Conservation (phyloP, 2,329 filamentous ascomycete species). For the Achaetomium macrosporum region DNA sequence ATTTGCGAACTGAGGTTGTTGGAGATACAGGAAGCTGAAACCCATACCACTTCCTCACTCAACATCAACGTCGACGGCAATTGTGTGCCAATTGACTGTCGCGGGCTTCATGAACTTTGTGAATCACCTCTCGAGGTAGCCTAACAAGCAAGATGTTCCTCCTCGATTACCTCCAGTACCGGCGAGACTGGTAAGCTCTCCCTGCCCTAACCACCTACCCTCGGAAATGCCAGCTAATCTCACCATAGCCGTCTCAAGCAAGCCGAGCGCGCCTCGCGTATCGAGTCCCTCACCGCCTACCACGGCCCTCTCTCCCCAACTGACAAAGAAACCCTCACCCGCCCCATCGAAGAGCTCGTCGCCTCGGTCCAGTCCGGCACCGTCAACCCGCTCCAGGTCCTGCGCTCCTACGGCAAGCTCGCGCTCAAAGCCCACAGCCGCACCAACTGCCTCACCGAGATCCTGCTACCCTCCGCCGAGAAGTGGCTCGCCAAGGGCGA, state of each 20-base stretch:
- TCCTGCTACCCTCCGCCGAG: slow-evolving; percentile 75
- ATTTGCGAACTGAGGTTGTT: no score
- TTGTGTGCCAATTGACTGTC: neutral
- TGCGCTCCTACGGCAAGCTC: slow-evolving; percentile 83
- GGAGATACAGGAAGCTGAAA: no score
- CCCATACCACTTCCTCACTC: neutral
- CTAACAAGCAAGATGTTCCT: slow-evolving; percentile 30
- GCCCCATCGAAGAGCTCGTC: slow-evolving; percentile 73
- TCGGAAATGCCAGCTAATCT: neutral
- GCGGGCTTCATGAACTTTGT: neutral
- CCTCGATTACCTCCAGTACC: slow-evolving; percentile 61
- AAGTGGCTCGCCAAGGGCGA: slow-evolving; percentile 55
- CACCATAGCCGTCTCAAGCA: slow-evolving; percentile 67
- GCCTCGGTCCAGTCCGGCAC: slow-evolving; percentile 66
- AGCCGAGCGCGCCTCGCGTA: slow-evolving; percentile 63
- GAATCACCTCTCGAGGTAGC: neutral
- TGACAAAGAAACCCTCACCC: slow-evolving; percentile 64
- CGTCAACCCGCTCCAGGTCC: slow-evolving; percentile 62
- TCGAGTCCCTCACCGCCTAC: slow-evolving; percentile 61
- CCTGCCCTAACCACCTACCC: neutral
- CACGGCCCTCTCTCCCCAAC: slow-evolving; percentile 55
- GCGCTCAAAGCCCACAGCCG: slow-evolving; percentile 75
- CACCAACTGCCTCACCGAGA: slow-evolving; percentile 86
- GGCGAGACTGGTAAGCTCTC: slow-evolving; percentile 59
- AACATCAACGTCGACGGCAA: neutral